Evolutionary conservation across 2,329 filamentous ascomycete species (phyloP).

Genomic region (Scortechinia acanthostroma): DNA sequence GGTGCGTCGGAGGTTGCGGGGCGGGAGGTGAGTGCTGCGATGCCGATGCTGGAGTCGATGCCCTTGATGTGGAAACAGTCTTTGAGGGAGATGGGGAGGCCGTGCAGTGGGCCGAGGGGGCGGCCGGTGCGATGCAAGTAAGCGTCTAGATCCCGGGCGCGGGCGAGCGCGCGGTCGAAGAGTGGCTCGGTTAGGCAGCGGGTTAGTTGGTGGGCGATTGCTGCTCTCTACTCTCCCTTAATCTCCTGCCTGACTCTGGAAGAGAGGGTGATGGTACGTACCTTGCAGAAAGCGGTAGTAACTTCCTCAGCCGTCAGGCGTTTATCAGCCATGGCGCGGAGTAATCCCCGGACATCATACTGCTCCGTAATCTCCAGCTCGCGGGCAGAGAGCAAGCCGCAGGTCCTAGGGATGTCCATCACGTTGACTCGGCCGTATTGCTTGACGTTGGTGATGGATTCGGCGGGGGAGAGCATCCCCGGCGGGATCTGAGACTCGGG

Average conservation of each 20-base stretch:
- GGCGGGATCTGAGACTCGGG: neutral
- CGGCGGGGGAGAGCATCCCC: neutral
- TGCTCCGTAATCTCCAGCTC: neutral
- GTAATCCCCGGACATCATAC: neutral
- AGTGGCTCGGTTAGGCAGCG: slow-evolving; percentile 34
- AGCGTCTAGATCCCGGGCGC: slow-evolving; percentile 30
- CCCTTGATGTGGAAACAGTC: slow-evolving; percentile 14
- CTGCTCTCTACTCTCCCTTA: too few species aligned
- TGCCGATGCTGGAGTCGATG: slow-evolving; percentile 10
- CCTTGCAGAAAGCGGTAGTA: slow-evolving; percentile 31
- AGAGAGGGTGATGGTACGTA: too few species aligned
- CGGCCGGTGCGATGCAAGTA: slow-evolving; percentile 22
- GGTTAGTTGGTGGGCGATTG: slow-evolving; percentile 30
- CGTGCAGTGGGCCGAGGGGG: slow-evolving; percentile 47
- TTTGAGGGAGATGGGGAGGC: slow-evolving; percentile 48
- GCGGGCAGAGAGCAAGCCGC: neutral
- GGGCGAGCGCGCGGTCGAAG: slow-evolving; percentile 31
- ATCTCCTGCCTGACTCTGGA: too few species aligned
- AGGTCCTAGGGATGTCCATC: neutral
- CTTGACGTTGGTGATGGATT: neutral
- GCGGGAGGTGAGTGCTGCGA: slow-evolving; percentile 7
- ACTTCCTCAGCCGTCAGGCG: slow-evolving; percentile 16
- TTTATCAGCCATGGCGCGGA: neutral
- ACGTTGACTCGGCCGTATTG: neutral
- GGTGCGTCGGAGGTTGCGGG: slow-evolving; percentile 14